Base-by-base conservation (phyloP, 108 stramenopile genomes). In the Cyclotella cryptica region DNA sequence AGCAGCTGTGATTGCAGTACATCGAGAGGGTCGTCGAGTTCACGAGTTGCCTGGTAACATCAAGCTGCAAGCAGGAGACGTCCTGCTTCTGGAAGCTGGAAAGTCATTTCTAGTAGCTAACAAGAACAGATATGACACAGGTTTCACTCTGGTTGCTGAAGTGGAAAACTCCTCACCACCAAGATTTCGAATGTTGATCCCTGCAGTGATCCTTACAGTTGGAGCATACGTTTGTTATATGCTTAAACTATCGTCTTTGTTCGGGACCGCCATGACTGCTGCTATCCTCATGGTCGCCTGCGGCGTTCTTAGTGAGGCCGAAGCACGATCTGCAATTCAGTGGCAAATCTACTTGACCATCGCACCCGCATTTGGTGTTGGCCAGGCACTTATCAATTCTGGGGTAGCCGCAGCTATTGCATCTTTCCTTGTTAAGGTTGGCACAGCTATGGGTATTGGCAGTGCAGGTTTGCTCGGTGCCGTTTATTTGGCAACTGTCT, bases 1-100 rank as follows among this genome's bases (percentile, higher is more conserved):
- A 71, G 92, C 92, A 17, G 94, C 92, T 40, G 94, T 96, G 14
- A 96, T 96, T 77, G 88, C 94, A 18, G 90, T 96, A 22, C 92
- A 93, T 64, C 85, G 94, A 21, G 90, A 91, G 17, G 92, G 92
- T 22, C 74, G 76, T 52, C 79, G 91, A 27, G 80, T 96, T 39
- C 92, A 93, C 39, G 90, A 96, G 1, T 89, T 90, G 77, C 94
- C 94, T 47, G 89, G 90, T 28, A 81, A 88, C 19, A 84, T 94
- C 69, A 88, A 89, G 67, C 84, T 94, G 0, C 88, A 94, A 62
- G 87, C 90, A 26, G 93, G 93, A 70, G 93, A 94, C 67, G 93
- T 92, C 4, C 78, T 94, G 10, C 78, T 94, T 8, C 71, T 94
- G 29, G 92, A 96, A 82, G 94, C 94, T 51, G 94, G 94, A 0